Evolutionary conservation across 2,329 filamentous ascomycete species (phyloP), one percentile per base, ranked within the genome.

Genomic region (Colletotrichum sidae): DNA sequence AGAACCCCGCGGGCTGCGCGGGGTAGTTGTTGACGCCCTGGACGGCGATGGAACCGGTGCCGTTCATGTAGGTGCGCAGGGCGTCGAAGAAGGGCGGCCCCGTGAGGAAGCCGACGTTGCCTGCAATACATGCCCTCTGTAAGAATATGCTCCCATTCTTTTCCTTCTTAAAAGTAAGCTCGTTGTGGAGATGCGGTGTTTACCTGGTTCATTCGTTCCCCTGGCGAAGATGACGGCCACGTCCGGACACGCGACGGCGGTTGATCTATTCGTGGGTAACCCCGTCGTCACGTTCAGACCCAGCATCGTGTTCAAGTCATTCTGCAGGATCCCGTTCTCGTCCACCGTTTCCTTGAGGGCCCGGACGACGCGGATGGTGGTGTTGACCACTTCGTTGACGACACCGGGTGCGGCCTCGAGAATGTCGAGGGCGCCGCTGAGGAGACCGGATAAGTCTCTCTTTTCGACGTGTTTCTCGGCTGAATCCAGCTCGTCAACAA

Each of bases 61-160:
- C 65, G 57, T 69, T 68, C 49, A 68, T 55, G 45, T 69, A 69
- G 6, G 67, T 69, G 13, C 58, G 50, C 4, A 77, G 63, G 4
- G 72, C 69, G 4, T 65, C 41, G 50, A 75, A 69, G 52, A 77
- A 70, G 8, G 70, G 69, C 2, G 74, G 74, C 0, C 72, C 75
- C 3, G 70, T 68, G 33, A 75, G 68, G 34, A 71, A 67, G 17
- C 74, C 74, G 41, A 74, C 67, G 45, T 75, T 76, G 17, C 74
- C 73, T 10, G 68, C 46, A 15, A 11, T 11, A 69, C 38, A 25
- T 25, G 25, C 4, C 25, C 25, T 25, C 25, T 13, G 34, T 65
- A 6, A 52, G 56, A 45, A 15, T 10, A 10, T 41, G 11, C 4
- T n/a, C 37, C 37, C 35, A 5, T 12, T n/a, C 12, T 6, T 34